Evolutionary conservation across 1,284 basidiomycete species (phyloP).

Genomic region (Cutaneotrichosporon cyanovorans): DNA sequence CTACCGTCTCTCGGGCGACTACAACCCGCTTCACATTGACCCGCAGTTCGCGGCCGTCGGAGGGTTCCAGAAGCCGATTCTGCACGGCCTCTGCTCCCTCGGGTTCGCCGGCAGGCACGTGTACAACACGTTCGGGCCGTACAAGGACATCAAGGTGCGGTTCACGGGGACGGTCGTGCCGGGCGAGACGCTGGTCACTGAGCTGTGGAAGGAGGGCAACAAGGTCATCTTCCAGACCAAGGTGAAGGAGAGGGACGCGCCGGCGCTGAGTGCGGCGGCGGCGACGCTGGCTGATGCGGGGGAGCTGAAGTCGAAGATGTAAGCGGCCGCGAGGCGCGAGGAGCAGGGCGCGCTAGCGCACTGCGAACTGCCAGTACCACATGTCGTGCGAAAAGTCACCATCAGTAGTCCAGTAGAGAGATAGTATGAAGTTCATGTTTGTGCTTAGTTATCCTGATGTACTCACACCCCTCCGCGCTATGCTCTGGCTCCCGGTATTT

Average conservation of each 20-base stretch:
- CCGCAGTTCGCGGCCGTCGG: constrained; percentile 90
- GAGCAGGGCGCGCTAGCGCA: no score
- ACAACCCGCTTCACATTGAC: constrained; percentile 87
- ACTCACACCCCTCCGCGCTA: no score
- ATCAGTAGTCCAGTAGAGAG: no score
- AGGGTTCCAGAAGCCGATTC: constrained; percentile 82
- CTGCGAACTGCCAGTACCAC: no score
- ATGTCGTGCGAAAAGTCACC: no score
- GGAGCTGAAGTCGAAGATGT: constrained; percentile 41
- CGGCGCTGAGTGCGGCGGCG: constrained; percentile 50
- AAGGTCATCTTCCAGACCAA: constrained; percentile 73
- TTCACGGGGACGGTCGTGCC: constrained; percentile 67
- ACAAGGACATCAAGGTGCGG: constrained; percentile 92
- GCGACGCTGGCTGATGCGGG: constrained; percentile 45
- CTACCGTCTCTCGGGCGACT: constrained; percentile 83
- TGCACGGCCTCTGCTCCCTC: constrained; percentile 77
- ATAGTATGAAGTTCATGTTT: no score
- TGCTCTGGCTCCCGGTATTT: no score
- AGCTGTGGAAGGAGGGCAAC: constrained; percentile 95
- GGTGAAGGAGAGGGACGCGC: constrained; percentile 51
- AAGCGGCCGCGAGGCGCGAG: neutral
- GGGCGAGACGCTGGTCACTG: constrained; percentile 85
- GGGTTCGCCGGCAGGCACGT: constrained; percentile 94
- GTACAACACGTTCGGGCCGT: constrained; percentile 73
- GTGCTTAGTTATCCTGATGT: no score